Percentiles rank a stretch among this genome's conserved stretches.
These are phyloP conservation scores for Citrus trifoliata DNA, from an alignment of 345 rosid genomes.

Conservation along the genomic window DNA sequence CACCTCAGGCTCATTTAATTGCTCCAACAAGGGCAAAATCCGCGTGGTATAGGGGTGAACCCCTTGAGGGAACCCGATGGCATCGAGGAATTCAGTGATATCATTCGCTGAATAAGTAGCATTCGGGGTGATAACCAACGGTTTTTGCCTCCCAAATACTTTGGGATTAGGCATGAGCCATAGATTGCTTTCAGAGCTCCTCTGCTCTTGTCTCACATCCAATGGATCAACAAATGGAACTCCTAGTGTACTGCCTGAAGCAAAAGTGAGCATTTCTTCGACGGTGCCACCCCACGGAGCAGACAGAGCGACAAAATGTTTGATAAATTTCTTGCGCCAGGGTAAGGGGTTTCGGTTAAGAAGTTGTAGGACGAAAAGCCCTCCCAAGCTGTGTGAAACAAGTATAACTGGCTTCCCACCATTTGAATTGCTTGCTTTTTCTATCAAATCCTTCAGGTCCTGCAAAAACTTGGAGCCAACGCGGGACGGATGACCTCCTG, in stretches of 20 bases:
- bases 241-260: conserved; percentile 65
- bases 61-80: conserved; percentile 66
- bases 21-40: conserved; percentile 46
- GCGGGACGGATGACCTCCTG: conserved; percentile 55
- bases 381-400: conserved; percentile 86
- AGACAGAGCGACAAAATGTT: conserved; percentile 73
- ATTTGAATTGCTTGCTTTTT: conserved; percentile 51
- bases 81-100: conserved; percentile 42
- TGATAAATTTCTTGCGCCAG: conserved; percentile 63
- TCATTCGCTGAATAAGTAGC: conserved; percentile 51
- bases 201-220: conserved; percentile 64
- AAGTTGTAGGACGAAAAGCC: conserved; percentile 63
- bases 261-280: conserved; percentile 59
- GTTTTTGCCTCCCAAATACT: conserved; percentile 32
- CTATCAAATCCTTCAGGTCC: conserved; percentile 60
- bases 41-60: conserved; percentile 53
- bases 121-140: conserved; percentile 49
- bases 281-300: conserved; percentile 86
- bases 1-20: conserved; percentile 41
- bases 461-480: conserved; percentile 63
- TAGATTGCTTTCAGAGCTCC: conserved; percentile 75
- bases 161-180: conserved; percentile 78
- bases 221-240: conserved; percentile 82
- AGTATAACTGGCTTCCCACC: conserved; percentile 70
- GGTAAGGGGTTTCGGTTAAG: conserved; percentile 56